Evolutionary conservation across 257 asterid genomes (phyloP).

Genomic region (Striga asiatica): DNA sequence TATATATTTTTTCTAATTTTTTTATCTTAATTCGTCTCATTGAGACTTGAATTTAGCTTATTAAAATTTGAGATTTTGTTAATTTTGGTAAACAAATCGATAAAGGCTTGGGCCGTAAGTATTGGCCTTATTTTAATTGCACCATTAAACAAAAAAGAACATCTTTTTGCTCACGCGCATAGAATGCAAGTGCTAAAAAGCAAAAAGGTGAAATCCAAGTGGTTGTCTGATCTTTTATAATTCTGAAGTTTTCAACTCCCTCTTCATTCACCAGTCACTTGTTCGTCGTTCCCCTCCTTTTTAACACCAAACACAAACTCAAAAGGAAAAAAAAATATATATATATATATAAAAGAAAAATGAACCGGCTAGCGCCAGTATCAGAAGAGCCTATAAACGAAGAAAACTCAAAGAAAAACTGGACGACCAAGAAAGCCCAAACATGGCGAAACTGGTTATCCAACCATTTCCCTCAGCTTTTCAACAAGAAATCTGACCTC

Average conservation of each 20-base stretch:
- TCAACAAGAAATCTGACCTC: constrained; percentile 59
- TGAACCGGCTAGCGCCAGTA: neutral
- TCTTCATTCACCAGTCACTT: neutral
- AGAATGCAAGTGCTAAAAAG: neutral
- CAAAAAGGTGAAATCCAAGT: neutral
- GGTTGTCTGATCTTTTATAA: neutral
- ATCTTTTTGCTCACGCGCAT: too few species aligned
- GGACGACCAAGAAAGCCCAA: constrained; percentile 22
- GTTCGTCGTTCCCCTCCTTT: neutral
- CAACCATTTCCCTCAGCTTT: constrained; percentile 40
- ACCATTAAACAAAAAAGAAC: too few species aligned
- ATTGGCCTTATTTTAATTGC: too few species aligned
- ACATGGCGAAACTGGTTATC: constrained; percentile 56
- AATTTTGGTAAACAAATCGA: too few species aligned
- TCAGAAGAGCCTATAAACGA: constrained; percentile 14
- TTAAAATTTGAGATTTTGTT: too few species aligned
- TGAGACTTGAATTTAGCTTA: too few species aligned
- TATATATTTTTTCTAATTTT: too few species aligned
- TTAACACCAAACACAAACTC: neutral
- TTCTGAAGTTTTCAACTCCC: neutral
- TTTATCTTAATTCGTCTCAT: too few species aligned
- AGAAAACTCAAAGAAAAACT: constrained; percentile 23
- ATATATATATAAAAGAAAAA: neutral
- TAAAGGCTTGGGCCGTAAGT: too few species aligned
- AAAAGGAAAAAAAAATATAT: neutral